These are phyloP conservation scores for Bruguiera sexangula DNA, from an alignment of 345 rosid genomes.

Conservation along the genomic window DNA sequence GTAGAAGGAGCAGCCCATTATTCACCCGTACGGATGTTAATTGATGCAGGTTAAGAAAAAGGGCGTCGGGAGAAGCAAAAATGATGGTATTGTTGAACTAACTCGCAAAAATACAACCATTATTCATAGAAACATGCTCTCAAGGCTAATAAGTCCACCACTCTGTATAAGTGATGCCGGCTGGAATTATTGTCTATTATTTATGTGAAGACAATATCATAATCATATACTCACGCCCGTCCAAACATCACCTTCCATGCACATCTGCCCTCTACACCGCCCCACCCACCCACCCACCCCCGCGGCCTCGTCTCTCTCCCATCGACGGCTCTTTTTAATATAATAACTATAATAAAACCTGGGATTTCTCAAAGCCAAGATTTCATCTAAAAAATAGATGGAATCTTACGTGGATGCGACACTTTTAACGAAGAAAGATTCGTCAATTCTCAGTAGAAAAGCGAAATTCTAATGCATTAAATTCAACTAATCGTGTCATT, in stretches of 20 bases:
- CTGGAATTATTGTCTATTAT: conserved; percentile 25
- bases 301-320: not conserved
- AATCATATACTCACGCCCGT: conserved; percentile 33
- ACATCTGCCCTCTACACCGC: conserved; percentile 26
- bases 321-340: not conserved
- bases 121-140: conserved; percentile 11
- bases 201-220: conserved; percentile 44
- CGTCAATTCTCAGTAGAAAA: too few species aligned
- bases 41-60: not conserved
- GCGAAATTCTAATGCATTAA: too few species aligned
- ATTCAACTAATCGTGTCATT: too few species aligned
- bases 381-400: too few species aligned
- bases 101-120: not conserved
- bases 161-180: not conserved
- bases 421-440: too few species aligned
- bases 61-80: not conserved
- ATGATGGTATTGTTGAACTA: not conserved
- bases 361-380: too few species aligned
- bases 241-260: conserved; percentile 22
- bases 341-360: too few species aligned
- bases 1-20: not conserved
- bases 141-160: not conserved
- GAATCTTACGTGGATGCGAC: too few species aligned
- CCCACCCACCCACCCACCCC: not conserved
- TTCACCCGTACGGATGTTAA: too few species aligned